Conservation (phyloP, 345 rosid species). For the Balakata baccata region DNA sequence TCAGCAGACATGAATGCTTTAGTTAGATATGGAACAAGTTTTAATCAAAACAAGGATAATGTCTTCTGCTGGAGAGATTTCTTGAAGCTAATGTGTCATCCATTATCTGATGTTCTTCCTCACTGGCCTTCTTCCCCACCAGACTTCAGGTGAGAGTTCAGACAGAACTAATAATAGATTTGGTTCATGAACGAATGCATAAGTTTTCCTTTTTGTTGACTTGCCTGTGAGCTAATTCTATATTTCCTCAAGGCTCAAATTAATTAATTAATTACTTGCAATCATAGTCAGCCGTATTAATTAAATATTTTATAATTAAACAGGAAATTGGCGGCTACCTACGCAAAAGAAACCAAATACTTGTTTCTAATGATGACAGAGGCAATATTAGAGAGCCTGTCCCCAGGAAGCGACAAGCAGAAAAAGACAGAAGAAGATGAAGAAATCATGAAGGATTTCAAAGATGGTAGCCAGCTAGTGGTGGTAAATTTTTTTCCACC, state of each 20-base stretch:
- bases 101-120: conserved; percentile 51
- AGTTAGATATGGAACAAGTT: conserved; percentile 88
- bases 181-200: too few relatives aligned
- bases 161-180: too few relatives aligned
- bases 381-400: conserved; percentile 63
- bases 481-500: conserved; percentile 73
- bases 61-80: conserved; percentile 95
- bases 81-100: conserved; percentile 67
- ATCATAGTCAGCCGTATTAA: too few relatives aligned
- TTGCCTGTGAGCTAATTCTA: background rate
- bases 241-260: too few relatives aligned
- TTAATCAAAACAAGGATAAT: conserved; percentile 73
- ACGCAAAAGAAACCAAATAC: conserved; percentile 60
- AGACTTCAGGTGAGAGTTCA: conserved; percentile 54
- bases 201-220: too few relatives aligned
- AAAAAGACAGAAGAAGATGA: conserved; percentile 19
- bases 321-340: conserved; percentile 62
- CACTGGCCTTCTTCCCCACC: conserved; percentile 88
- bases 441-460: conserved; percentile 37
- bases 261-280: too few relatives aligned
- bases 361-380: conserved; percentile 57
- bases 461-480: conserved; percentile 75
- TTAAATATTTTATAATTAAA: conserved; percentile 1
- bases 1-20: conserved; percentile 58
- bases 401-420: conserved; percentile 1